These are phyloP conservation scores for Aspergillus jensenii DNA, from an alignment of 2,329 filamentous ascomycete genomes.

Conservation along the genomic window DNA sequence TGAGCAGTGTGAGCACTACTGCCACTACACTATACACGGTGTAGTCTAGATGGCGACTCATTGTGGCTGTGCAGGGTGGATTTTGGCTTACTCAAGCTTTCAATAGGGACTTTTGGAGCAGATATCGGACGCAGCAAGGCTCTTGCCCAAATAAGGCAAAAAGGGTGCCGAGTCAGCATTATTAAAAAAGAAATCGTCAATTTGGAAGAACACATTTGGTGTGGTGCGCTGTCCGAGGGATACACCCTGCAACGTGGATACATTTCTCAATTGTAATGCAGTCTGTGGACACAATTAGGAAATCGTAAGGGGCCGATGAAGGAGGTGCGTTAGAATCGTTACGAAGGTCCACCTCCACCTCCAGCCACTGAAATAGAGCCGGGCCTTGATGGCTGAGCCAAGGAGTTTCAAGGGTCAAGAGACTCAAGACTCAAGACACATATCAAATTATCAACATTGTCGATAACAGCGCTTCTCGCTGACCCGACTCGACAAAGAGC, in stretches of 20 bases:
- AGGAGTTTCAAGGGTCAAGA: constrained; percentile 15
- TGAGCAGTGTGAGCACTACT: neutral
- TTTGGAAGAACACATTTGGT: neutral
- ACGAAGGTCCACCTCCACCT: neutral
- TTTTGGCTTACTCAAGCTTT: too few species aligned
- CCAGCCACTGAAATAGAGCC: neutral
- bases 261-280: neutral
- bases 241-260: neutral
- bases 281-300: neutral
- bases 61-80: constrained; percentile 2
- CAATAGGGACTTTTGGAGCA: neutral
- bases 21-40: too few species aligned
- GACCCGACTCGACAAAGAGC: neutral
- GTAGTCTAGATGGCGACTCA: neutral
- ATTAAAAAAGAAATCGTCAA: neutral
- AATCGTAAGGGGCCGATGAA: neutral
- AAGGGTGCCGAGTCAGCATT: neutral
- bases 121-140: neutral
- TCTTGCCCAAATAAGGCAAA: neutral
- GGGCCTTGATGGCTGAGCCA: constrained; percentile 9
- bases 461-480: neutral
- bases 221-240: neutral
- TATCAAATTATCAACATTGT: neutral
- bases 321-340: neutral
- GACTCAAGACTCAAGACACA: neutral